Evolutionary conservation across 345 rosid genomes (phyloP).

Genomic region (Hevea brasiliensis): DNA sequence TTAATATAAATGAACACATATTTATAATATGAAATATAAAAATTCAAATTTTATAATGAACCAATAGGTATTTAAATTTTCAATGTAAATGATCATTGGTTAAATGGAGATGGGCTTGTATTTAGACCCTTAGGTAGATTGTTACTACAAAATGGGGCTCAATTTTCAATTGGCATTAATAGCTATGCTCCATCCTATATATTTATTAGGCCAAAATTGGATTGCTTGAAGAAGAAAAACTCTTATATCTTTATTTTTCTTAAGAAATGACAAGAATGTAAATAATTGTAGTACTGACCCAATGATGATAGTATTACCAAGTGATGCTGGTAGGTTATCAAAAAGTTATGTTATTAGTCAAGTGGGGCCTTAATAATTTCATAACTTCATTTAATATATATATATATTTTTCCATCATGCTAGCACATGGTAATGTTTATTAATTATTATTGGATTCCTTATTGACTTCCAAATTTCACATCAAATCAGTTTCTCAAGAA

Average conservation of each 20-base stretch:
- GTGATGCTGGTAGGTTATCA: not conserved
- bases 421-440: conserved; percentile 7
- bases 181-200: not conserved
- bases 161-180: not conserved
- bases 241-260: too few relatives aligned
- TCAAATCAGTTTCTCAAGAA: not conserved
- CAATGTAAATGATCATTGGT: too few relatives aligned
- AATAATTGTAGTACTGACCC: too few relatives aligned
- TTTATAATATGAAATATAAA: too few relatives aligned
- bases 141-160: not conserved
- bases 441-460: not conserved
- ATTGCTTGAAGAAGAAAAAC: not conserved
- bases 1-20: too few relatives aligned
- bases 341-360: not conserved
- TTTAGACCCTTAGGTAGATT: too few relatives aligned
- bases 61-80: too few relatives aligned
- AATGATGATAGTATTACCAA: too few relatives aligned
- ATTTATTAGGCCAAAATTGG: not conserved
- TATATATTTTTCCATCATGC: not conserved
- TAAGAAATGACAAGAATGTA: too few relatives aligned
- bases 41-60: too few relatives aligned
- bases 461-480: not conserved
- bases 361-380: conserved; percentile 3
- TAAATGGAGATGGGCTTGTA: too few relatives aligned
- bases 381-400: not conserved